Conservation (phyloP, 257 asterid genomes). For the Plectranthus barbatus region DNA sequence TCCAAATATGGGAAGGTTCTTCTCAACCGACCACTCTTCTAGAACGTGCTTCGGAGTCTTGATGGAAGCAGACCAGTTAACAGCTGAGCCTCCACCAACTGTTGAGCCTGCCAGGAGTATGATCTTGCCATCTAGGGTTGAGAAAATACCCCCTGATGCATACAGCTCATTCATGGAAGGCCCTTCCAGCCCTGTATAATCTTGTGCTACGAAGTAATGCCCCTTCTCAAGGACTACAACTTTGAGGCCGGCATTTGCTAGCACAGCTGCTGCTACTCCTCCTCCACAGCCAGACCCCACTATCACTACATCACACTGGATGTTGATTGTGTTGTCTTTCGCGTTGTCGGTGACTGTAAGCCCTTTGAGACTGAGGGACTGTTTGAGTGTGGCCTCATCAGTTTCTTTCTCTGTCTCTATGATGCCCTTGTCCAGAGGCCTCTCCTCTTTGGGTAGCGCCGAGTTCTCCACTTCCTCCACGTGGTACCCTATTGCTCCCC, state of each 20-base stretch:
- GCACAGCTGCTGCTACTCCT: slow-evolving; percentile 58
- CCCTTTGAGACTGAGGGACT: slow-evolving; percentile 41
- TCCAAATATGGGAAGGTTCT: slow-evolving; percentile 32
- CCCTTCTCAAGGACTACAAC: slow-evolving; percentile 61
- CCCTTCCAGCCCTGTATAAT: slow-evolving; percentile 48
- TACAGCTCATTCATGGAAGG: slow-evolving; percentile 48
- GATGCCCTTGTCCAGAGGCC: slow-evolving; percentile 54
- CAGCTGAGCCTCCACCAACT: slow-evolving; percentile 60
- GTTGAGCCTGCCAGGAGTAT: slow-evolving; percentile 41
- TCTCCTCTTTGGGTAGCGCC: slow-evolving; percentile 6
- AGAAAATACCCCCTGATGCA: slow-evolving; percentile 34
- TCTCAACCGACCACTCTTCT: slow-evolving; percentile 40
- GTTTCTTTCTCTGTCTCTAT: slow-evolving; percentile 28
- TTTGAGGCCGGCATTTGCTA: slow-evolving; percentile 46
- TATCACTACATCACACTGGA: slow-evolving; percentile 50
- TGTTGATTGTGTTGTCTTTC: not conserved
- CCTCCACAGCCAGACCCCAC: slow-evolving; percentile 73
- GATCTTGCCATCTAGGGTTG: slow-evolving; percentile 40
- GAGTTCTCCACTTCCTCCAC: slow-evolving; percentile 14
- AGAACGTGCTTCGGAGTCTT: slow-evolving; percentile 45
- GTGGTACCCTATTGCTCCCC: slow-evolving; percentile 52
- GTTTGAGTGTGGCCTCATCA: slow-evolving; percentile 31
- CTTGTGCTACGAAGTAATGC: slow-evolving; percentile 35
- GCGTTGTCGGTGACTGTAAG: slow-evolving; percentile 21
- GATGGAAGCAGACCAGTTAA: slow-evolving; percentile 56